Evolutionary conservation across 441 rosid species (phyloP).

Genomic region (Geranium incanum): DNA sequence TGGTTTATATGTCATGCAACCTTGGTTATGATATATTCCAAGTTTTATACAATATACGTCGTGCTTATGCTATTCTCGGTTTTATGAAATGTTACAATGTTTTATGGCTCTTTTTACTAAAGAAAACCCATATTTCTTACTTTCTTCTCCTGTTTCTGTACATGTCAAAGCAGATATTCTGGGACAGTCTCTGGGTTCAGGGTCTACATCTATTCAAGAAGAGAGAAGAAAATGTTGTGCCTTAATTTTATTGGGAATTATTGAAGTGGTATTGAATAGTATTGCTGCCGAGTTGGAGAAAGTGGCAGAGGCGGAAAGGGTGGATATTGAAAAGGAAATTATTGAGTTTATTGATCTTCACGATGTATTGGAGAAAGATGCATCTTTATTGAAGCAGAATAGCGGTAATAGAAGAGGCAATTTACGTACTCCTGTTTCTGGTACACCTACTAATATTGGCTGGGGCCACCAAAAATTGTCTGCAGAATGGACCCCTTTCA

Average conservation of each 20-base stretch:
- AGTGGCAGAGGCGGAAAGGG: constrained; percentile 39
- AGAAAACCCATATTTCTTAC: constrained; percentile 12
- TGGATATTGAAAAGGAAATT: constrained; percentile 54
- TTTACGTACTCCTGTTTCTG: constrained; percentile 29
- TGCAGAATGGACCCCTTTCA: constrained; percentile 40
- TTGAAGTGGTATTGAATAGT: constrained; percentile 53
- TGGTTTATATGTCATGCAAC: background rate
- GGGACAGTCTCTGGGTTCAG: constrained; percentile 41
- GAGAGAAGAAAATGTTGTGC: constrained; percentile 49
- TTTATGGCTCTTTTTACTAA: background rate
- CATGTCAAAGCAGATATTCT: constrained; percentile 51
- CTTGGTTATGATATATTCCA: background rate
- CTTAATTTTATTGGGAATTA: constrained; percentile 43
- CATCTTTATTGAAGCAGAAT: constrained; percentile 35
- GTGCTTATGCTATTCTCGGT: background rate
- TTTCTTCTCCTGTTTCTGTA: constrained; percentile 24
- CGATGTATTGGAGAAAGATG: constrained; percentile 37
- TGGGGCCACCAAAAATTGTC: constrained; percentile 27
- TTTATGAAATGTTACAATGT: background rate
- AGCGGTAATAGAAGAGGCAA: constrained; percentile 40
- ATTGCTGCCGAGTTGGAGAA: constrained; percentile 52
- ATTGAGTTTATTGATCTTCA: constrained; percentile 42
- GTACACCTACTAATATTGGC: constrained; percentile 26
- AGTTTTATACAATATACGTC: background rate
- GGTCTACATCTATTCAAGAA: constrained; percentile 39